Evolutionary conservation across 768 basidiomycete genomes (phyloP).

Genomic region (Exidia glandulosa): DNA sequence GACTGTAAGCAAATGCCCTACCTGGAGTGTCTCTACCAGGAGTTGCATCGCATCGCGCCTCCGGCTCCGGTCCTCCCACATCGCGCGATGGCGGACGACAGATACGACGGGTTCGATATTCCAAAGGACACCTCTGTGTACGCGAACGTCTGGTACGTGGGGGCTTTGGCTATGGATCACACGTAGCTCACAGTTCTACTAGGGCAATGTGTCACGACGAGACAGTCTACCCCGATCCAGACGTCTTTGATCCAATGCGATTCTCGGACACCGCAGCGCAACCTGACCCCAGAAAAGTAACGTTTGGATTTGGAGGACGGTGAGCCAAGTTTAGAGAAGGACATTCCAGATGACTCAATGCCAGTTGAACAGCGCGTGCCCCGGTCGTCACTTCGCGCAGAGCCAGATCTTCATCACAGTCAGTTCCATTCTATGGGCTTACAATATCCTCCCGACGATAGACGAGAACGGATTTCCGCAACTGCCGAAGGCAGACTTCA

Average conservation of each 20-base stretch:
- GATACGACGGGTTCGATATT: not conserved
- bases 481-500: not conserved
- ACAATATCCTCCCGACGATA: not conserved
- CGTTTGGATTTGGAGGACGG: not conserved
- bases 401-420: not conserved
- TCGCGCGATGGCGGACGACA: not conserved
- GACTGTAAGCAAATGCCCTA: slow-evolving; percentile 6
- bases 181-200: not conserved
- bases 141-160: not conserved
- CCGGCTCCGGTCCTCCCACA: not conserved
- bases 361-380: not conserved
- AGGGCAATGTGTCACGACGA: not conserved
- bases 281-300: not conserved
- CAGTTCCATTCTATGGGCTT: not conserved
- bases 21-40: not conserved
- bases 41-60: not conserved
- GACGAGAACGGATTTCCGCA: no score
- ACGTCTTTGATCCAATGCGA: not conserved
- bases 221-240: not conserved
- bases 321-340: not conserved
- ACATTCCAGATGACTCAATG: not conserved
- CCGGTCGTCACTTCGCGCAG: not conserved
- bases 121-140: not conserved
- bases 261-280: not conserved
- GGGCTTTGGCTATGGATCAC: not conserved